A percentile compares a stretch with the other conserved stretches of the same genome.
phyloP scores from a whole-genome alignment of 2,329 filamentous ascomycete genomes.

The Alternaria ethzedia region DNA sequence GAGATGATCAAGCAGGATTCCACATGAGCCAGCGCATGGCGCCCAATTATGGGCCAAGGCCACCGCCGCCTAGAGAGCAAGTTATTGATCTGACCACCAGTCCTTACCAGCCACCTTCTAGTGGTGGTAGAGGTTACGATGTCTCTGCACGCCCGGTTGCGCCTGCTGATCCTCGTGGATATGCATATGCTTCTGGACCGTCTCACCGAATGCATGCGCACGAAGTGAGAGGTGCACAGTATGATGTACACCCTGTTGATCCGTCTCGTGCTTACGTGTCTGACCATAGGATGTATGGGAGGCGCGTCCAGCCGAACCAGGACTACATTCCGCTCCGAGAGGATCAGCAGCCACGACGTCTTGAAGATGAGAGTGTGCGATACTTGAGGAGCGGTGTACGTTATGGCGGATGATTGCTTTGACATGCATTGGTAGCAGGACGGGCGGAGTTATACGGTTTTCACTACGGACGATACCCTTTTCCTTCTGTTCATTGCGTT shows the following conservation, averaged over 20 bases:
- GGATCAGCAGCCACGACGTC: slow-evolving; percentile 10
- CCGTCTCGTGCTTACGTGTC: slow-evolving; percentile 18
- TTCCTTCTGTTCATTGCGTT: slow-evolving; percentile 22
- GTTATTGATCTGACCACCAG: slow-evolving; percentile 38
- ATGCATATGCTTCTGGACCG: slow-evolving; percentile 19
- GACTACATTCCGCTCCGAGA: slow-evolving; percentile 17
- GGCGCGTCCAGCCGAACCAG: slow-evolving; percentile 15
- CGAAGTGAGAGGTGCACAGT: slow-evolving; percentile 26
- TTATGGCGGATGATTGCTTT: slow-evolving; percentile 23
- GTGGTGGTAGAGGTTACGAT: slow-evolving; percentile 11
- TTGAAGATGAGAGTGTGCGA: slow-evolving; percentile 12
- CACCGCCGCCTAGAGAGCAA: slow-evolving; percentile 19
- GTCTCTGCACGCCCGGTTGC: slow-evolving; percentile 7
- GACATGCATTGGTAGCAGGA: slow-evolving; percentile 7
- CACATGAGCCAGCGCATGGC: slow-evolving; percentile 15
- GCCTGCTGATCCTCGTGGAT: slow-evolving; percentile 11
- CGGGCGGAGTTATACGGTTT: slow-evolving; percentile 20
- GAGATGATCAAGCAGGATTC: neutral
- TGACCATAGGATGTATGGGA: slow-evolving; percentile 19
- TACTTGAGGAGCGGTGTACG: slow-evolving; percentile 19
- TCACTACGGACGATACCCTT: slow-evolving; percentile 34
- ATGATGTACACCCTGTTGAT: slow-evolving; percentile 16
- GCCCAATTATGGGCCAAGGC: slow-evolving; percentile 11
- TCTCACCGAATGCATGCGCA: slow-evolving; percentile 17
- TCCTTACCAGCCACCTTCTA: slow-evolving; percentile 16